Conservation (phyloP, 176 grass and related monocot species). For the Lolium multiflorum region DNA sequence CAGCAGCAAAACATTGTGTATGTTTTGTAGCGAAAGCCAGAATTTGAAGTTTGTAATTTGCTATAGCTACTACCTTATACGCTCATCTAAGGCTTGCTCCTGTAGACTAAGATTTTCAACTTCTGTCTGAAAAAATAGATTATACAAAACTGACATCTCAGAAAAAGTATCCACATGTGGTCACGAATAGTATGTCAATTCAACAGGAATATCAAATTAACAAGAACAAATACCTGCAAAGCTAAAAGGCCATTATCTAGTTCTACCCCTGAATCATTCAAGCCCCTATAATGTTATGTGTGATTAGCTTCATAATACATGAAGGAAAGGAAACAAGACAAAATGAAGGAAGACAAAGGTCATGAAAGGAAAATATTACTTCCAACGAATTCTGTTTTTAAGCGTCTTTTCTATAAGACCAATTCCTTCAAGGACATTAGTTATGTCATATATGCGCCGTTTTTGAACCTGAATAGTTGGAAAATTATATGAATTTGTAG, state of each 20-base stretch:
- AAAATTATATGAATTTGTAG: slow-evolving; percentile 30
- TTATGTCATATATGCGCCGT: slow-evolving; percentile 99
- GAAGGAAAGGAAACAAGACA: slow-evolving; percentile 26
- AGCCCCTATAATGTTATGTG: slow-evolving; percentile 55
- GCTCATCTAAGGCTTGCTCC: slow-evolving; percentile 81
- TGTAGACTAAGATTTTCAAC: slow-evolving; percentile 77
- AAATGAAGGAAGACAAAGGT: slow-evolving; percentile 21
- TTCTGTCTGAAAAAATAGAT: slow-evolving; percentile 69
- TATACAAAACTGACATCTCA: slow-evolving; percentile 32
- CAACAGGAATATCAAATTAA: slow-evolving; percentile 29
- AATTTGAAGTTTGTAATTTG: slow-evolving; percentile 32
- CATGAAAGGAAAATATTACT: slow-evolving; percentile 62
- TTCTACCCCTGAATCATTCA: slow-evolving; percentile 77
- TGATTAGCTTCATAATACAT: slow-evolving; percentile 43
- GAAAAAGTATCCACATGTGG: not conserved
- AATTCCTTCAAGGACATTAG: slow-evolving; percentile 99
- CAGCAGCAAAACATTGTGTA: slow-evolving; percentile 9
- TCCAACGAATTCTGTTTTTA: slow-evolving; percentile 98
- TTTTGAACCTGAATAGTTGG: slow-evolving; percentile 85
- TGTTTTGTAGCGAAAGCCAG: slow-evolving; percentile 1
- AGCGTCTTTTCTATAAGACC: slow-evolving; percentile 98
- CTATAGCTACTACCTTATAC: slow-evolving; percentile 61
- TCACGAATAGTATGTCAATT: slow-evolving; percentile 33
- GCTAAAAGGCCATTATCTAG: slow-evolving; percentile 74
- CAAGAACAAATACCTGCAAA: slow-evolving; percentile 71